These are phyloP conservation scores for Lasiodiplodia gonubiensis DNA, from an alignment of 2,329 filamentous ascomycete genomes.

Conservation along the genomic window DNA sequence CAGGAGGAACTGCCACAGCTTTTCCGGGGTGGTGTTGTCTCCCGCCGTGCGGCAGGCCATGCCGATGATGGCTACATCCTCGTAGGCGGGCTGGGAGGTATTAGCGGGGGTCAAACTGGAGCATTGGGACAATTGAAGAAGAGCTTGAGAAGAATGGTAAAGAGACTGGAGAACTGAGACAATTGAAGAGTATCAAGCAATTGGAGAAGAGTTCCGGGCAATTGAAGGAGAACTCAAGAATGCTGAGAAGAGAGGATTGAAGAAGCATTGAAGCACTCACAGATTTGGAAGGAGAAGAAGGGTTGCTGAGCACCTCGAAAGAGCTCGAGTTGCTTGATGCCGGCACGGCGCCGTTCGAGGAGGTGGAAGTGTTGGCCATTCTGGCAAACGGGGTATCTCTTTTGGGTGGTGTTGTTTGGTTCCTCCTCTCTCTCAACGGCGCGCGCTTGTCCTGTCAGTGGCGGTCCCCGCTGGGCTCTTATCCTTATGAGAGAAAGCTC, in stretches of 20 bases:
- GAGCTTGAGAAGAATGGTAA: too few relatives aligned
- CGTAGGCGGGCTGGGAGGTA: not conserved
- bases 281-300: not conserved
- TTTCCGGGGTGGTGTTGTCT: constrained; percentile 38
- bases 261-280: not conserved
- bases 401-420: not conserved
- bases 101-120: not conserved
- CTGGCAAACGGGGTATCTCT: constrained; percentile 23
- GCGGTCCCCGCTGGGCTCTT: not conserved
- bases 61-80: constrained; percentile 43
- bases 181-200: too few relatives aligned
- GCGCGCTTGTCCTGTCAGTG: not conserved
- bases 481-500: not conserved
- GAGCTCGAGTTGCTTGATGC: constrained; percentile 4
- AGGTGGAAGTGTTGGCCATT: constrained; percentile 13
- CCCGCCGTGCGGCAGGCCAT: constrained; percentile 43
- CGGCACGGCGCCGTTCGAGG: not conserved
- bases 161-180: too few relatives aligned
- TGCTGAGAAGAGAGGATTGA: not conserved
- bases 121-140: too few relatives aligned
- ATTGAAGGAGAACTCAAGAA: not conserved
- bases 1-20: constrained; percentile 43
- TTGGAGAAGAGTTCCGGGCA: too few relatives aligned
- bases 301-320: constrained; percentile 4
- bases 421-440: not conserved